phyloP scores from a whole-genome alignment of 2,329 filamentous ascomycete genomes.

The Verticillium nubilum region DNA sequence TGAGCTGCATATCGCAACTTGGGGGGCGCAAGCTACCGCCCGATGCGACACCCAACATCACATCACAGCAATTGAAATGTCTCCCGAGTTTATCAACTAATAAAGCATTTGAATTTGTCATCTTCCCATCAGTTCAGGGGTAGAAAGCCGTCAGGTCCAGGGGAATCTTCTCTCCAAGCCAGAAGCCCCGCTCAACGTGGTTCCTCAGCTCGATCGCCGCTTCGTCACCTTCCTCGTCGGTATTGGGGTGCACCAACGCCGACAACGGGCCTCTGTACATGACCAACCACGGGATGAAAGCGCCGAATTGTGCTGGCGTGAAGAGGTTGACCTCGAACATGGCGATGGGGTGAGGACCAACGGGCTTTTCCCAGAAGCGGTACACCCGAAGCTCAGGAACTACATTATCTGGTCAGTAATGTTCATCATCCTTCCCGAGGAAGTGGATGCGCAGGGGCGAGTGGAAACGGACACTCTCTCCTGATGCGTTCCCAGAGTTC shows the following conservation, averaged over 20 bases:
- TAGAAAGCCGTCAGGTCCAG: slow-evolving; percentile 37
- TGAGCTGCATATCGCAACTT: not conserved
- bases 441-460: not conserved
- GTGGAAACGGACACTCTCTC: slow-evolving; percentile 61
- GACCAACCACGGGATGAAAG: slow-evolving; percentile 80
- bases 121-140: not conserved
- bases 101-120: not conserved
- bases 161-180: slow-evolving; percentile 65
- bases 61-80: not conserved
- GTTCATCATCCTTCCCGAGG: not conserved
- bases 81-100: not conserved
- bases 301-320: slow-evolving; percentile 81
- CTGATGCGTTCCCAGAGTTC: slow-evolving; percentile 75
- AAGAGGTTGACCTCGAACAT: slow-evolving; percentile 95
- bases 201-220: slow-evolving; percentile 39
- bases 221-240: slow-evolving; percentile 37
- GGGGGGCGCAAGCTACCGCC: not conserved
- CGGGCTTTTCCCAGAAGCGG: slow-evolving; percentile 65
- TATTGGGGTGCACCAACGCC: slow-evolving; percentile 79
- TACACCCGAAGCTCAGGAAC: slow-evolving; percentile 85
- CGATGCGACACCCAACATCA: not conserved
- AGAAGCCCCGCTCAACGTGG: slow-evolving; percentile 64
- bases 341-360: slow-evolving; percentile 76
- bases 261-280: slow-evolving; percentile 77
- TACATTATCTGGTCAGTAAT: slow-evolving; percentile 22